Evolutionary conservation across 2,329 filamentous ascomycete genomes (phyloP), one percentile per base, ranked within the genome.

Genomic region (Cladosporium sp.): DNA sequence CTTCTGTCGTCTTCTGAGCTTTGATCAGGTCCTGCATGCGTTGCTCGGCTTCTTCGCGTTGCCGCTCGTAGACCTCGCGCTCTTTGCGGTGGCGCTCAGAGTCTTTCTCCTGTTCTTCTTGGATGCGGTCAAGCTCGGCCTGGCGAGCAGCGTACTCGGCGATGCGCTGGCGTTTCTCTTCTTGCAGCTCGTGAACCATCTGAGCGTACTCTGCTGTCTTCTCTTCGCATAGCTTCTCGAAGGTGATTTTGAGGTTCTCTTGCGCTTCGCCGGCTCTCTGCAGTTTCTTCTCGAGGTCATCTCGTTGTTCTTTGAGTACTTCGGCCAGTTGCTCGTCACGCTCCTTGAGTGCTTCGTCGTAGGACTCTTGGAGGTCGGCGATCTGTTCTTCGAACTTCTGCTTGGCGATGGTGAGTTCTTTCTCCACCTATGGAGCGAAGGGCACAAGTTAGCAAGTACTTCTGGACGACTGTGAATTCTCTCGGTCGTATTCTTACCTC

Each of bases 231-330:
- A 58, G 55, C 30, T 52, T 58, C 55, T 58, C 47, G 39, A 58
- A 49, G 12, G 49, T 55, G 38, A 54, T 36, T n/a, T 58, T 58
- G 11, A 58, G 17, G 38, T 52, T 38, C 12, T 64, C 64, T 22
- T 57, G 55, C 8, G 42, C 51, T 37, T 49, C 51, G 38, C 60
- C 36, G 2, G 62, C 62, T 12, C 37, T 20, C 28, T 60, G 25
- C 36, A 65, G 55, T 20, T 65, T 62, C 38, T 61, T 51, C 49
- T 64, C 55, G 2, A 58, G 38, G n/a, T 55, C 55, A 6, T 43
- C 55, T 5, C 52, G 17, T 19, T 58, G 54, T 22, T 51, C 49
- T 38, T n/a, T 22, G 15, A 58, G 42, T 5, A 66, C 50, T 30
- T 63, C 37, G 14, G 47, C 59, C 0, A 63, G 51, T 38, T 66